phyloP scores from a whole-genome alignment of 257 asterid species.

The Schizonepeta tenuifolia region DNA sequence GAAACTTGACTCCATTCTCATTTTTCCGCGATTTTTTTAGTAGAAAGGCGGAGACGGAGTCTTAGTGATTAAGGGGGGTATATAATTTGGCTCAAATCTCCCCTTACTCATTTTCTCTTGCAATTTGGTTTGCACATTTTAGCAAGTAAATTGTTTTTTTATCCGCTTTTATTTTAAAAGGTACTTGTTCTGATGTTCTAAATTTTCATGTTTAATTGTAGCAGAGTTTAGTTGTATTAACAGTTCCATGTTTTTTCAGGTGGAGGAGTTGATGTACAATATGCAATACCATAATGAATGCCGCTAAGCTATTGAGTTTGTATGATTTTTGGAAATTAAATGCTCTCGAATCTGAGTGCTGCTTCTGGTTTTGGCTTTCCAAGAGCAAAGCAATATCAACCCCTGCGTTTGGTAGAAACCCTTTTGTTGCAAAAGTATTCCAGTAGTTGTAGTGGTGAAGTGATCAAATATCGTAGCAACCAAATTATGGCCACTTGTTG shows the following conservation, averaged over 20 bases:
- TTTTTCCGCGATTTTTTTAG: too few species aligned
- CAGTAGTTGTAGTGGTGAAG: constrained; percentile 13
- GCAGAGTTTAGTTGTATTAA: neutral
- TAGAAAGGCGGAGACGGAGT: too few species aligned
- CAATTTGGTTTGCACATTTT: neutral
- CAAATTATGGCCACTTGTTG: constrained; percentile 61
- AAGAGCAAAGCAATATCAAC: constrained; percentile 41
- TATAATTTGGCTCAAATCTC: neutral
- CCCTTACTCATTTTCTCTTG: constrained; percentile 1
- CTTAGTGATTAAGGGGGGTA: constrained; percentile 23
- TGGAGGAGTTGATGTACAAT: constrained; percentile 1
- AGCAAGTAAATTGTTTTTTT: neutral
- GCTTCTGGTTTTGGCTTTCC: constrained; percentile 48
- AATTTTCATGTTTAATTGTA: neutral
- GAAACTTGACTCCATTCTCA: too few species aligned
- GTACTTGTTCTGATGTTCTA: neutral
- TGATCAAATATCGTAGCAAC: constrained; percentile 21
- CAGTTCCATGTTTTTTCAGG: constrained; percentile 29
- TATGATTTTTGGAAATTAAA: constrained; percentile 31
- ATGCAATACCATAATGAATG: constrained; percentile 23
- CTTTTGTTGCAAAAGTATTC: constrained; percentile 28
- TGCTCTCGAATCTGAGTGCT: constrained; percentile 57
- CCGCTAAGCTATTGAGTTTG: constrained; percentile 31
- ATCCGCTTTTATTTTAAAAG: neutral
- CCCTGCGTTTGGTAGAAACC: constrained; percentile 37